Conservation (phyloP, 495 filamentous ascomycete species). For the Letharia columbiana region DNA sequence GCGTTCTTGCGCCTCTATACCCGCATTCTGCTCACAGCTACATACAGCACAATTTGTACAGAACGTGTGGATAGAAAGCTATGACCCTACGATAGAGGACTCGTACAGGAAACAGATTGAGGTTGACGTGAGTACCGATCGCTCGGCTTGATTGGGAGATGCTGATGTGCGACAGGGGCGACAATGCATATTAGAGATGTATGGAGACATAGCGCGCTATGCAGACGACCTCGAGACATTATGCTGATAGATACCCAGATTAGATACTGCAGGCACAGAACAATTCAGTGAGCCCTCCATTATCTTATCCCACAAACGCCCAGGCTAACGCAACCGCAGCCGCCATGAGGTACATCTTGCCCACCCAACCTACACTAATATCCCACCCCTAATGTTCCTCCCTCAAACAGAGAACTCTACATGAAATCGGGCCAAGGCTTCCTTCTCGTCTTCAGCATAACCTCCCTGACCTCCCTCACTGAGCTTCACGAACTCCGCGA, state of each 20-base stretch:
- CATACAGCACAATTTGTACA: slow-evolving; percentile 90
- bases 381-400: slow-evolving; percentile 10
- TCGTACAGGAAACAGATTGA: slow-evolving; percentile 91
- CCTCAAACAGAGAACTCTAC: slow-evolving; percentile 60
- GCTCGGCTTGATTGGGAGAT: slow-evolving; percentile 8
- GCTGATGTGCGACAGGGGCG: slow-evolving; percentile 55
- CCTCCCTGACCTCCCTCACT: slow-evolving; percentile 71
- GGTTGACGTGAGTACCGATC: slow-evolving; percentile 66
- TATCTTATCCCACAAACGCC: neutral
- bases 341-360: slow-evolving; percentile 21
- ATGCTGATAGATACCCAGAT: slow-evolving; percentile 38
- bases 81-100: slow-evolving; percentile 98
- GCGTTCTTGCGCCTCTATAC: slow-evolving; percentile 16
- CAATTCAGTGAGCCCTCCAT: slow-evolving; percentile 58
- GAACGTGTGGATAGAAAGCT: slow-evolving; percentile 98
- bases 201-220: slow-evolving; percentile 31
- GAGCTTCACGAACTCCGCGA: slow-evolving; percentile 86
- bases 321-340: slow-evolving; percentile 15
- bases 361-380: slow-evolving; percentile 10
- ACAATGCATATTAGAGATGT: slow-evolving; percentile 96
- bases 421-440: slow-evolving; percentile 97
- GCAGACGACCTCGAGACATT: neutral
- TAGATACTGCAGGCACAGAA: slow-evolving; percentile 96
- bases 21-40: slow-evolving; percentile 19
- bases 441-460: slow-evolving; percentile 95